Evolutionary conservation across 2,329 filamentous ascomycete genomes (phyloP), one percentile per base, ranked within the genome.

Genomic region (Botryotinia convoluta): DNA sequence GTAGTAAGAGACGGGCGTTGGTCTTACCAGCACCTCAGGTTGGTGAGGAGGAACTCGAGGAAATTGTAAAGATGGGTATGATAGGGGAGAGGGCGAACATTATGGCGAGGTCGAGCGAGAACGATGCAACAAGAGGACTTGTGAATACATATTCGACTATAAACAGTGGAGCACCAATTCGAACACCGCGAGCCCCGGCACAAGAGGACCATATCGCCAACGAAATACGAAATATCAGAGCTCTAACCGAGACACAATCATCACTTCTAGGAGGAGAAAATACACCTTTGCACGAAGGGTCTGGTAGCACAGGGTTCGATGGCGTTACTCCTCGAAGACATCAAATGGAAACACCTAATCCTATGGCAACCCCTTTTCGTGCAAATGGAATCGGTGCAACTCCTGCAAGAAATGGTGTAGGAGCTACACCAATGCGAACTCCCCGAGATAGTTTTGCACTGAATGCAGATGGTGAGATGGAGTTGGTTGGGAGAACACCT

Each of bases 11-110:
- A 73, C 89, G 94, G 73, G 85, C 91, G 10, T 86, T 99, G n/a
- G 90, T 91, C 63, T 85, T 99, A 39, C 96, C 96, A 14, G 86
- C 93, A 37, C 96, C 96, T 14, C 96, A 99, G 83, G 94, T 99
- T 78, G 91, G 93, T 82, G 96, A 99, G 80, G 88, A 90, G 61
- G 96, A 99, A 83, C 86, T 99, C 74, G 96, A 99, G 80, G 95
- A 98, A 77, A 98, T 99, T 79, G 94, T 99, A 76, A 99, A 99
- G 85, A 97, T 98, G 94, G 95, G 96, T 62, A 93, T 97, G 88
- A 89, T 94, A 74, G 96, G 95, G 54, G 94, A 98, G 80, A 91
- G 92, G 69, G 96, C 96, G 61, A 94, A 91, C 79, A 85, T 87
- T 75, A 86, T 93, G 81, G 93, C 93, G 7, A 89, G 89, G 62